phyloP scores from a whole-genome alignment of 805 yeast genomes.

The Metschnikowia colocasiae region DNA sequence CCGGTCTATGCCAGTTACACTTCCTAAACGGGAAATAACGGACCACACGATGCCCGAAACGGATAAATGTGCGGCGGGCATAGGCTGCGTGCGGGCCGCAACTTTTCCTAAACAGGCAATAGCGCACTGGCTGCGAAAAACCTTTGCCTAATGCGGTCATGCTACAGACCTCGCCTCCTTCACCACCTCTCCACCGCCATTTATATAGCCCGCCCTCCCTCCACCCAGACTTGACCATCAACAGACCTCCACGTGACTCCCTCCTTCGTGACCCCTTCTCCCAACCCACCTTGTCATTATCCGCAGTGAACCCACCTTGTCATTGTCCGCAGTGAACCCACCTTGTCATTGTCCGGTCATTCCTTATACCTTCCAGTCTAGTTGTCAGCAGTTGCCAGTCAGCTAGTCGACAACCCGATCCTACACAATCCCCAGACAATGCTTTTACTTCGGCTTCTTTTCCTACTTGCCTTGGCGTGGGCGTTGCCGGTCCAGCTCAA shows the following conservation, averaged over 20 bases:
- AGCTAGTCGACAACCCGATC: no score
- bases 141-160: conserved; percentile 13
- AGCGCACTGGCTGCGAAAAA: conserved; percentile 16
- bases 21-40: background rate
- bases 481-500: conserved; percentile 11
- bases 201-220: background rate
- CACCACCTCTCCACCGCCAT: background rate
- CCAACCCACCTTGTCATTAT: no score
- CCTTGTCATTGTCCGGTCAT: no score
- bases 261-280: no score
- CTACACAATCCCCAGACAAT: background rate
- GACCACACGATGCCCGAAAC: background rate
- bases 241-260: no score
- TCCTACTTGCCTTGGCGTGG: conserved; percentile 8
- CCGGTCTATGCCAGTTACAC: background rate
- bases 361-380: no score
- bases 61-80: background rate
- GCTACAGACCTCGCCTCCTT: background rate
- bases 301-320: no score
- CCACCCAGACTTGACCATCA: no score
- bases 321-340: no score
- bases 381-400: no score
- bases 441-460: conserved; percentile 7
- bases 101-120: conserved; percentile 15
- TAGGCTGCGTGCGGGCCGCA: background rate